These are phyloP conservation scores for Phytopythium oedochilum DNA, from an alignment of 352 stramenopile genomes.

Conservation along the genomic window DNA sequence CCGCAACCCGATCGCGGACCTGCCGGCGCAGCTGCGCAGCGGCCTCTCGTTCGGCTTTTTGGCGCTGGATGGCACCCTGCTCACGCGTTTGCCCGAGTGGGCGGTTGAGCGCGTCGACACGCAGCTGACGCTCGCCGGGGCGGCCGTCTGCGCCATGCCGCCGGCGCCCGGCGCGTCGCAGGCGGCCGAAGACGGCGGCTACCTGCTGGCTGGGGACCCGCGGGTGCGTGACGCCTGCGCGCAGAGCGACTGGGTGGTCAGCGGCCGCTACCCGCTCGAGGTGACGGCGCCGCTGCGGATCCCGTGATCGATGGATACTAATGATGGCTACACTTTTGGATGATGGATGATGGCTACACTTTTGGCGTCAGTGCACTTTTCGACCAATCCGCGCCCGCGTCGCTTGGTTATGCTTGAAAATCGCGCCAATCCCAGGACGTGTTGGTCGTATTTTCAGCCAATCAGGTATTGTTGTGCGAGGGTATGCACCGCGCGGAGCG, in stretches of 20 bases:
- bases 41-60: constrained; percentile 20
- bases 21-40: constrained; percentile 14
- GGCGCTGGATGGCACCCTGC: constrained; percentile 10
- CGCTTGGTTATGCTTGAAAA: background rate
- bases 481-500: background rate
- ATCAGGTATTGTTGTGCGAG: constrained; percentile 2
- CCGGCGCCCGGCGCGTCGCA: background rate
- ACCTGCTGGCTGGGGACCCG: background rate
- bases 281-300: background rate
- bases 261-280: background rate
- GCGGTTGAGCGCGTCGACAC: background rate
- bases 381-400: background rate
- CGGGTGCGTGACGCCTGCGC: background rate
- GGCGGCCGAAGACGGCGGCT: too few species aligned
- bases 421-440: background rate
- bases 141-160: background rate
- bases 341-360: too few species aligned
- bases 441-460: constrained; percentile 5
- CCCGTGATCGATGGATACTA: too few species aligned
- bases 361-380: too few species aligned
- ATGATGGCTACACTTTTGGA: constrained; percentile 4
- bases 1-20: constrained; percentile 16
- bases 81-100: background rate
- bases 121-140: background rate
- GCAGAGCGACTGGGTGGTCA: background rate